Base-by-base conservation (phyloP, 208 protist species). In the Acanthamoeba culbertsoni region DNA sequence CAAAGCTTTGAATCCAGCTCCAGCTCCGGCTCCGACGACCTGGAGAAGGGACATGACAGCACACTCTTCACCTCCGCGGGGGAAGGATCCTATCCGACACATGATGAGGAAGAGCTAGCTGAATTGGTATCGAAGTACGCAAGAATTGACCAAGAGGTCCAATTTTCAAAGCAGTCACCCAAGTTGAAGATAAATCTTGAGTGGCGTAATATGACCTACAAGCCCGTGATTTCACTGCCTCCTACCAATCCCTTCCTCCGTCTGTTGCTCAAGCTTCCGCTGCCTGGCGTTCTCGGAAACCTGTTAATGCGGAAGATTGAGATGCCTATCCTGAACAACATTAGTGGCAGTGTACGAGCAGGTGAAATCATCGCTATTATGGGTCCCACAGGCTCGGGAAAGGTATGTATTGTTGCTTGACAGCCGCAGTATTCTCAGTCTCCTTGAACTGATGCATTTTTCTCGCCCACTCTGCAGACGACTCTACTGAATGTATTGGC, bases 401-500 rank as follows among this genome's bases (percentile, higher is more conserved):
- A 89, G 43, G 71, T 45, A 12, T 40, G 12, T 37, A 7, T 82
- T n/a, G 26, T 40, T 2, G 12, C 20, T 77, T 26, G 43, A 45
- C 65, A 77, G 10, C 37, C 10, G 4, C 31, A 77, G 28, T 26
- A 40, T 46, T 48, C n/a, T 40, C 31, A 5, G 14, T 28, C 31
- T 14, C 14, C 4, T 46, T 48, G 4, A 26, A 10, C 45, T 59
- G 28, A 26, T 31, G 75, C 12, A 26, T 48, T 10, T 42, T 45
- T 28, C 18, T 5, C 0, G 2, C 26, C 73, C 73, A 84, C 20
- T 5, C 40, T 43, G 31, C 18, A 48, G 84, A 95, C 94, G 6
- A 95, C 92, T 2, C 53, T 95, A n/a, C 46, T 95, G 55, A 91
- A 94, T 45, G 84, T 92, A 31, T 28, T 95, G 65, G 63, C 92